Base-by-base conservation (phyloP, 1,284 basidiomycete genomes). In the Malassezia sp. region DNA sequence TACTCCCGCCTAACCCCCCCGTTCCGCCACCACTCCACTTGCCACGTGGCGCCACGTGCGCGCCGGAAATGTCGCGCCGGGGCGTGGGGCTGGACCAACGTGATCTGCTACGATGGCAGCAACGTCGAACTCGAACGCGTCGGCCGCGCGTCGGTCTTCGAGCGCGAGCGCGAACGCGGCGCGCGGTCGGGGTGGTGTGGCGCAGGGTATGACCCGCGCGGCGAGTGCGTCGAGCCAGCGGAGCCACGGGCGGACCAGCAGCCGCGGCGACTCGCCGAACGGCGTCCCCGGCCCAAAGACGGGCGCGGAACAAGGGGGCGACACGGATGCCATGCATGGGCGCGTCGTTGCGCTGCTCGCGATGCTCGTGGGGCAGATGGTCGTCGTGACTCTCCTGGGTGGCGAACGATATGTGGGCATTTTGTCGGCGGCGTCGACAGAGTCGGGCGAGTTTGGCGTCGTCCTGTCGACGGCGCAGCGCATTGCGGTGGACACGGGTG, bases 381-480 rank as follows among this genome's bases (percentile, higher is more conserved):
- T 50, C n/a, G 42, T 45, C 4, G 62, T 59, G 18, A 55, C 52
- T 15, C 54, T 59, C 44, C 58, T 51, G 21, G 48, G 44, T 34
- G 62, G 66, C 15, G 21, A 42, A 26, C 44, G 56, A 10, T 61
- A 57, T 47, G 60, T 63, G n/a, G 66, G 66, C 21, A 60, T 68
- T 32, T 54, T 68, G 21, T 60, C 59, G 2, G 45, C 54, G 10
- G 60, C 60, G 24, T 49, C 52, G 36, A 52, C 54, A 14, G 62
- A 59, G 21, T 39, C 41, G 7, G 56, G 52, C 31, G 60, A 60
- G 31, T 44, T 61, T 9, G 58, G 56, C 10, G 52, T 67, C 9
- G 56, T 60, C 8, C 53, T 68, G 20, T 34, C 56, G 2, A 54
- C 56, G 2, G 62, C 52, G 3, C 66, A 67, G 35, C n/a, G n/a